Evolutionary conservation across 2,329 filamentous ascomycete genomes (phyloP), one percentile per base, ranked within the genome.

Genomic region (Lasiodiplodia gonubiensis): DNA sequence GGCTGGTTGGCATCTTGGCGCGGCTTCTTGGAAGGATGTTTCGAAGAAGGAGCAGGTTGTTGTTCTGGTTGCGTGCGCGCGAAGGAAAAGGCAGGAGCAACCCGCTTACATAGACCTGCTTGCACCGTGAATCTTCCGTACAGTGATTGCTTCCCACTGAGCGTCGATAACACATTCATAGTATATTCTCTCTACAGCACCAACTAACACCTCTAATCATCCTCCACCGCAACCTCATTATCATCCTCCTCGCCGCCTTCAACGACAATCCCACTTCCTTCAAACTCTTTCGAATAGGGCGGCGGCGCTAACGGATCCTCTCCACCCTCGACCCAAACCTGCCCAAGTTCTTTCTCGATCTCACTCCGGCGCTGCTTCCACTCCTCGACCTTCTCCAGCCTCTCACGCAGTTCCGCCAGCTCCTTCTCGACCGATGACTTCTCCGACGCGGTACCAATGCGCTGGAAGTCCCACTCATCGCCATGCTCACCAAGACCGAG

Each of bases 381-480:
- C 72, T 89, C 86, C 65, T 94, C 91, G 0, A 98, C 94, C 79
- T 92, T 90, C 12, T 88, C 86, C 8, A 99, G 82, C 27, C 91
- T 86, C 77, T 94, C 92, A 35, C 90, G 88, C 52, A 99, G 84
- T 71, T 97, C 93, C 60, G 91, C 87, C 18, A 98, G 83, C 78
- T 99, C 95, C 77, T 92, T 92, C 81, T 97, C 94, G 8, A 97
- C 93, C 25, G 92, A 91, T 78, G 94, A 89, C 82, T 97, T 97
- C 83, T 99, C 95, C 68, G 91, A 88, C 75, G 93, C 92, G 0
- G 94, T 97, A 68, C 95, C 95, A 72, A 99, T 98, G 67, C 92
- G 89, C 78, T 97, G 92, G 78, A 97, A 92, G 71, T 94, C 90
- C 93, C 95, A 98, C 74, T 91, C 91, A 66, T 92, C 90, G n/a